phyloP scores from a whole-genome alignment of 345 rosid species.

The Crucihimalaya himalaica region DNA sequence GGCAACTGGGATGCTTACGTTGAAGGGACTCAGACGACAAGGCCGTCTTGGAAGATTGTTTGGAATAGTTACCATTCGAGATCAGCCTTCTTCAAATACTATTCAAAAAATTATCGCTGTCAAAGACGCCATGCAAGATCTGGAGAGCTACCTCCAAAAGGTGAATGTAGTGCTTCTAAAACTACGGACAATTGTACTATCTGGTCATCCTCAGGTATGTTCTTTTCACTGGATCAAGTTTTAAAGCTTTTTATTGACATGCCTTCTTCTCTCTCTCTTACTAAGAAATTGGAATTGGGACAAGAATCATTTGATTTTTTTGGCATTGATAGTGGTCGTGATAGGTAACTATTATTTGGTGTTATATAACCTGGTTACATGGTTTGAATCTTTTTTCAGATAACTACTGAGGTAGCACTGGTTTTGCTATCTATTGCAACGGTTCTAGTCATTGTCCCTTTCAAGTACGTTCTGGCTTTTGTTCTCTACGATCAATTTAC shows the following conservation, averaged over 20 bases:
- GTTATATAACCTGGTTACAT: constrained; percentile 7
- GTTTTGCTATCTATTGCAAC: constrained; percentile 61
- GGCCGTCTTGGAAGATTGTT: constrained; percentile 92
- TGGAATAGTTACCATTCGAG: constrained; percentile 77
- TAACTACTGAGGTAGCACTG: constrained; percentile 81
- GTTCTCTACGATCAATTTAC: constrained; percentile 78
- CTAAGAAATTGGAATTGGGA: neutral
- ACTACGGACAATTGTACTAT: constrained; percentile 69
- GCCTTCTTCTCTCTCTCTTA: neutral
- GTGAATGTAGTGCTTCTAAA: constrained; percentile 80
- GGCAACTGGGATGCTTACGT: constrained; percentile 76
- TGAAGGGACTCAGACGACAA: constrained; percentile 87
- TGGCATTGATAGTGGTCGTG: neutral
- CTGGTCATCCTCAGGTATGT: constrained; percentile 96
- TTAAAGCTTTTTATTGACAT: neutral
- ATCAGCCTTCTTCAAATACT: constrained; percentile 98
- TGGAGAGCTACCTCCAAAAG: constrained; percentile 84
- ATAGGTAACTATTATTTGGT: neutral
- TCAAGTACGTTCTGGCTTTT: constrained; percentile 76
- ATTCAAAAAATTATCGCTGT: constrained; percentile 88
- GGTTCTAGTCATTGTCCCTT: constrained; percentile 65
- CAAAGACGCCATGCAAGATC: constrained; percentile 87
- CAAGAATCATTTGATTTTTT: neutral
- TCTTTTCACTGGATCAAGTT: constrained; percentile 12
- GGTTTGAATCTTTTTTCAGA: constrained; percentile 44